phyloP scores from a whole-genome alignment of 2,329 filamentous ascomycete species.

The Juglanconis oblonga region DNA sequence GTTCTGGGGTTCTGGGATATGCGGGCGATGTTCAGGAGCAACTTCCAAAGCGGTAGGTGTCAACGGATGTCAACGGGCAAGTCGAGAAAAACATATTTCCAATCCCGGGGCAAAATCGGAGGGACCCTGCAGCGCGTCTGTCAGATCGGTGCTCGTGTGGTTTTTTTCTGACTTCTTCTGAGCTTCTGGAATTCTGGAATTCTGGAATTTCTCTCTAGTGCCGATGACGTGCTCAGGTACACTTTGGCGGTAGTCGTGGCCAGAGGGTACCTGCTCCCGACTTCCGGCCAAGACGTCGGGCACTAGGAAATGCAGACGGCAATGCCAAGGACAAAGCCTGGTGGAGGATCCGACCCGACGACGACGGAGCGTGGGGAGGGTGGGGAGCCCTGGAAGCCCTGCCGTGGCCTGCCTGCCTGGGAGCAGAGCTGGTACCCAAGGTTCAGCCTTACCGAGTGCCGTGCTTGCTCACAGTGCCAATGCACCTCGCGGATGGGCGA shows the following conservation, averaged over 20 bases:
- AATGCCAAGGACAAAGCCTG: constrained; percentile 2
- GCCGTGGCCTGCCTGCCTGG: too few species aligned
- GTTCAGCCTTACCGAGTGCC: background rate
- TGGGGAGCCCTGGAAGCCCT: background rate
- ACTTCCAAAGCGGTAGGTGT: constrained; percentile 10
- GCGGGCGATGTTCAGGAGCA: background rate
- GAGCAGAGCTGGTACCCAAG: background rate
- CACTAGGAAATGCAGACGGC: background rate
- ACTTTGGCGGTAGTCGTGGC: background rate
- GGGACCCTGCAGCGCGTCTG: background rate
- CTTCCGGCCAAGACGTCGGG: background rate
- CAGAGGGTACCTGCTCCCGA: constrained; percentile 7
- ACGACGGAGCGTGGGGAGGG: background rate
- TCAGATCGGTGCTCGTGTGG: background rate
- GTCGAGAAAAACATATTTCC: background rate
- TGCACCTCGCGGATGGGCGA: background rate
- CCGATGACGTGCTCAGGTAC: constrained; percentile 20
- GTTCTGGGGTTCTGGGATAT: background rate
- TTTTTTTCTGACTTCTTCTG: too few species aligned
- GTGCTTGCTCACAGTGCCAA: constrained; percentile 9
- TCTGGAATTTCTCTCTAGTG: constrained; percentile 14
- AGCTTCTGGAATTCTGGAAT: background rate
- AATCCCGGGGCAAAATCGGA: constrained; percentile 10
- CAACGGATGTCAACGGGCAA: background rate
- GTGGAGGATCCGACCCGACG: background rate